A percentile compares a stretch with the other conserved stretches of the same genome.
Conservation (phyloP, 371 early-diverging fungal species). For the Pancytospora philotis region DNA sequence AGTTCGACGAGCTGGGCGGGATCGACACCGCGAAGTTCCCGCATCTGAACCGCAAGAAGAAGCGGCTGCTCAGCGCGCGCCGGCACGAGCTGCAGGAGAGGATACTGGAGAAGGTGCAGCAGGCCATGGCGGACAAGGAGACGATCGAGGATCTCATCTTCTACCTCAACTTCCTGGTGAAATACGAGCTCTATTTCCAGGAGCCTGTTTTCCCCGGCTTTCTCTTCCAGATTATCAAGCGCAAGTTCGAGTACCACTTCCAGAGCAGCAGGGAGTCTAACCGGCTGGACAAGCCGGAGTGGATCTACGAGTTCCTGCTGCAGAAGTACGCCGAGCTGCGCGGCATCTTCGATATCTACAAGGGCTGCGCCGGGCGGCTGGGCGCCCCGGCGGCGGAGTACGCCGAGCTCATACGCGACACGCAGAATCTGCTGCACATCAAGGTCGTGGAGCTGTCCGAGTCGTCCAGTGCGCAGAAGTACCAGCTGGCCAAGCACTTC, state of each 20-base stretch:
- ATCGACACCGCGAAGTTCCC: conserved; percentile 26
- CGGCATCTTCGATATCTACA: conserved; percentile 30
- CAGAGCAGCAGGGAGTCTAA: conserved; percentile 56
- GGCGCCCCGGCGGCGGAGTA: not conserved
- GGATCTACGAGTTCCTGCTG: conserved; percentile 55
- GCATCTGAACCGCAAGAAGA: conserved; percentile 30
- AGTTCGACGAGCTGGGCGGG: conserved; percentile 15
- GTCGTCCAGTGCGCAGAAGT: conserved; percentile 45
- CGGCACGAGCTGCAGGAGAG: conserved; percentile 33
- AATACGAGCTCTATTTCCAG: conserved; percentile 36
- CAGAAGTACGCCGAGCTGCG: conserved; percentile 28
- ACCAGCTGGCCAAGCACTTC: conserved; percentile 51
- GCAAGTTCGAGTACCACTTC: conserved; percentile 57
- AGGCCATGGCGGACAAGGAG: conserved; percentile 13
- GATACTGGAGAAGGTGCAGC: conserved; percentile 16
- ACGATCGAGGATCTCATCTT: conserved; percentile 45
- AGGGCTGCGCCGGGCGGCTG: not conserved
- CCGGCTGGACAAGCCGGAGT: conserved; percentile 60
- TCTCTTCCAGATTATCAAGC: conserved; percentile 24
- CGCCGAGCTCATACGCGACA: conserved; percentile 18
- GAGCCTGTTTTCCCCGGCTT: conserved; percentile 28
- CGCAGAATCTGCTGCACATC: conserved; percentile 28
- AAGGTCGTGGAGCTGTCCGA: conserved; percentile 49
- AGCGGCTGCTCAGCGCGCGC: conserved; percentile 18
- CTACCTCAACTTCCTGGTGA: conserved; percentile 38